These are phyloP conservation scores for Carex cristatella DNA, from an alignment of 176 grass and related monocot species.

Conservation along the genomic window DNA sequence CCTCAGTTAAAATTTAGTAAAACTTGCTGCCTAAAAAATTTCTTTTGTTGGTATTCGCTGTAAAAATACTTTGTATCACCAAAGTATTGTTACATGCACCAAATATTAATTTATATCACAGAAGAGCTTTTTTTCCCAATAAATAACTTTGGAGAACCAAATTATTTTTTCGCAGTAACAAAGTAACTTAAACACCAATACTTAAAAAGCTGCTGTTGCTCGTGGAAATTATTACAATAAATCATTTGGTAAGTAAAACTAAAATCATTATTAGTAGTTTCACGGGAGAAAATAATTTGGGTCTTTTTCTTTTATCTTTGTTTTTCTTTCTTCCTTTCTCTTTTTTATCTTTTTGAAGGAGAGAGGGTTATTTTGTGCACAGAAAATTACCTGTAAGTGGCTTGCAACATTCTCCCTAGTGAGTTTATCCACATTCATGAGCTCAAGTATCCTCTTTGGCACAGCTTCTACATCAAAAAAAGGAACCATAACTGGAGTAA, in stretches of 20 bases:
- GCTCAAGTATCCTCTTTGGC: constrained; percentile 94
- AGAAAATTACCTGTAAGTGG: constrained; percentile 69
- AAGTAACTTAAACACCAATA: neutral
- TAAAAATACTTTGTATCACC: neutral
- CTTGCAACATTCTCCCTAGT: constrained; percentile 98
- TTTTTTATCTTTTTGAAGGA: neutral
- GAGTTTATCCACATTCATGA: constrained; percentile 95
- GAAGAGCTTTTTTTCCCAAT: neutral
- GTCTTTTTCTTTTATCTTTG: neutral
- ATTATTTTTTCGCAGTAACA: neutral
- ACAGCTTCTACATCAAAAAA: constrained; percentile 69
- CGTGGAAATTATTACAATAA: neutral
- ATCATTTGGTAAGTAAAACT: constrained; percentile 7
- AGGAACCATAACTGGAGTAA: neutral
- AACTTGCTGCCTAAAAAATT: neutral
- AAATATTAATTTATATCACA: neutral
- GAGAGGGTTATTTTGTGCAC: neutral
- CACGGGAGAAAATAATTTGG: neutral
- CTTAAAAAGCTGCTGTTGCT: neutral
- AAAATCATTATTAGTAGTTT: neutral
- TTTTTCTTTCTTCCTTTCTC: neutral
- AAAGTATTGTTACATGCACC: neutral
- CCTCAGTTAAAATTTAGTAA: neutral
- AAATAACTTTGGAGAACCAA: neutral
- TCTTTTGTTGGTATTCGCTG: neutral